Conservation (phyloP, 1,139 yeast genomes). For the Magnusiomyces fungicola region DNA sequence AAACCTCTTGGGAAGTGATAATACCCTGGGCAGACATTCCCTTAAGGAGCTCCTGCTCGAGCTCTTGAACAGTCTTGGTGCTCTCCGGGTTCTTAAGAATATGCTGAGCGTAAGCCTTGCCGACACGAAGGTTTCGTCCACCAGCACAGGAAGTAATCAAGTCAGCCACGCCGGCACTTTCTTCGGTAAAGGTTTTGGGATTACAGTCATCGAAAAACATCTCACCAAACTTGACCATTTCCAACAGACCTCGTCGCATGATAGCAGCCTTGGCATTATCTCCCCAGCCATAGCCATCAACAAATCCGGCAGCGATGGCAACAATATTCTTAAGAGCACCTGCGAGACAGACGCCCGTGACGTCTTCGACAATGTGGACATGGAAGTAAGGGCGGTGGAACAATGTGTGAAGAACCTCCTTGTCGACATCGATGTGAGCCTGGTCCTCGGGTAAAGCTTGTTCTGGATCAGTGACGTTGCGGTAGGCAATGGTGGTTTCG, state of each 20-base stretch:
- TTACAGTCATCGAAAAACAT: conserved; percentile 63
- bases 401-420: conserved; percentile 54
- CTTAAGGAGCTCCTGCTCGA: conserved; percentile 74
- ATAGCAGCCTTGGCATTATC: conserved; percentile 95
- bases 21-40: conserved; percentile 96
- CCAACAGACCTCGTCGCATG: conserved; percentile 87
- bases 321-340: conserved; percentile 94
- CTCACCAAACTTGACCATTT: conserved; percentile 78
- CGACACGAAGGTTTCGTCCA: conserved; percentile 90
- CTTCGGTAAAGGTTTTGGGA: conserved; percentile 77
- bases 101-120: conserved; percentile 48
- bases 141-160: conserved; percentile 94
- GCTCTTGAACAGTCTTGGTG: conserved; percentile 63
- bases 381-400: conserved; percentile 97
- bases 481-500: conserved; percentile 90
- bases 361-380: conserved; percentile 80
- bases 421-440: conserved; percentile 72
- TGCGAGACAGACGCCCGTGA: conserved; percentile 88
- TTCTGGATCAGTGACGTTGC: conserved; percentile 39
- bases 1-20: conserved; percentile 81
- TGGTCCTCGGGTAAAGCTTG: conserved; percentile 33
- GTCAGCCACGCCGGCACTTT: conserved; percentile 95
- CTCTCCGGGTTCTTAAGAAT: conserved; percentile 36
- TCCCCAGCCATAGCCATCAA: conserved; percentile 96
- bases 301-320: conserved; percentile 90